Evolutionary conservation across 352 stramenopile species (phyloP).

Genomic region (Phytophthora litchii): DNA sequence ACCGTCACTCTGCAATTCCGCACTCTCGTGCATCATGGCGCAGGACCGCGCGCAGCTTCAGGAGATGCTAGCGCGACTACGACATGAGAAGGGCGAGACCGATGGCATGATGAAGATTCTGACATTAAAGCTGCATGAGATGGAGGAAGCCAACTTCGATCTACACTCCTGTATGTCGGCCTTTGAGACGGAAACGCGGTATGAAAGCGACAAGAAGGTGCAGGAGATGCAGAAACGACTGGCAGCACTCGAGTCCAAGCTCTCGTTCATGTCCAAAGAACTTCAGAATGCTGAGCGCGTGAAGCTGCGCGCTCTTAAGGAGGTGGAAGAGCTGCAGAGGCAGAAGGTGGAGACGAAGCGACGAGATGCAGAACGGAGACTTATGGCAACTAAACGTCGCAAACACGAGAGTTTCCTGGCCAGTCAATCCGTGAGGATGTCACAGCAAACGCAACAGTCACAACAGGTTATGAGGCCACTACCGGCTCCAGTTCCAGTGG

Average conservation of each 20-base stretch:
- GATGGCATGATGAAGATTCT: conserved; percentile 65
- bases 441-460: conserved; percentile 26
- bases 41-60: conserved; percentile 29
- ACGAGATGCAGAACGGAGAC: conserved; percentile 63
- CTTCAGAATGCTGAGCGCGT: conserved; percentile 64
- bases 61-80: conserved; percentile 42
- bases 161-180: conserved; percentile 55
- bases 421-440: conserved; percentile 49
- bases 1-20: conserved; percentile 28
- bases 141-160: conserved; percentile 72
- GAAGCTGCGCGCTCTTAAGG: conserved; percentile 52
- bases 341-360: conserved; percentile 72
- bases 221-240: conserved; percentile 51
- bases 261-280: conserved; percentile 57
- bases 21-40: conserved; percentile 19
- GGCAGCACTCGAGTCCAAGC: conserved; percentile 57
- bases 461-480: conserved; percentile 14
- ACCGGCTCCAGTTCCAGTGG: conserved; percentile 9
- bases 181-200: conserved; percentile 56
- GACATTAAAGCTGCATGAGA: conserved; percentile 46
- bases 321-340: conserved; percentile 59
- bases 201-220: conserved; percentile 46
- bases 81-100: conserved; percentile 57
- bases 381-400: conserved; percentile 70
- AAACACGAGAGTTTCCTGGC: conserved; percentile 61